Evolutionary conservation across 768 basidiomycete genomes (phyloP).

Genomic region (Mycena vulgaris): DNA sequence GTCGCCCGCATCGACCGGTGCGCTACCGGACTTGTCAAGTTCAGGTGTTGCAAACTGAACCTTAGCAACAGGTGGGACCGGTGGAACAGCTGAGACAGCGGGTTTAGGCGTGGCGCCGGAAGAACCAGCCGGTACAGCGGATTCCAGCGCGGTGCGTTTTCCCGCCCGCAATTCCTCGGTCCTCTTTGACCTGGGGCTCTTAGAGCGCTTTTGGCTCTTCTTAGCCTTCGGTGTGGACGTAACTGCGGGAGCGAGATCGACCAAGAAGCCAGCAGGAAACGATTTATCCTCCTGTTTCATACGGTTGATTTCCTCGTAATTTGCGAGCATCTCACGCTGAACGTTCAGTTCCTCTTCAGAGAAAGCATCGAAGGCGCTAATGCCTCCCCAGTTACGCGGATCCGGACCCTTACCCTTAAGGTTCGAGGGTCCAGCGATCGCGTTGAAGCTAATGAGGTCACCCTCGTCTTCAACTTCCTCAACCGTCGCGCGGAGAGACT

Average conservation of each 20-base stretch:
- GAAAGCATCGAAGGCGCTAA: background rate
- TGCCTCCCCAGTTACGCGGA: constrained; percentile 9
- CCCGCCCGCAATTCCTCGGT: no score
- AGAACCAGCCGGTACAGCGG: no score
- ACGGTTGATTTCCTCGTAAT: constrained; percentile 4
- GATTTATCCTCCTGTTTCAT: constrained; percentile 2
- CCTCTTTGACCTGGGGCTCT: no score
- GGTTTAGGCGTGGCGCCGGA: no score
- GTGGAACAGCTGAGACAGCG: no score
- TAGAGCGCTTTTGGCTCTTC: background rate
- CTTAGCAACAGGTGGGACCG: no score
- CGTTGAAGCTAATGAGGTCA: background rate
- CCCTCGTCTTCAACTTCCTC: background rate
- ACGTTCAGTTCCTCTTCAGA: background rate
- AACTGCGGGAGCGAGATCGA: background rate
- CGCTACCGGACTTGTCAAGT: no score
- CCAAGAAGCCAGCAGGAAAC: background rate
- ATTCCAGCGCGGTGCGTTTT: no score
- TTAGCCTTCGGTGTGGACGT: background rate
- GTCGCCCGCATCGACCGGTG: no score
- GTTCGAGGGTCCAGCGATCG: background rate
- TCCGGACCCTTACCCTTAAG: constrained; percentile 3
- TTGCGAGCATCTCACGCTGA: background rate
- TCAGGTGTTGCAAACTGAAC: no score
- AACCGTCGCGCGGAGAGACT: background rate